These are phyloP conservation scores for Ballota nigra DNA, from an alignment of 257 asterid genomes.

Conservation along the genomic window DNA sequence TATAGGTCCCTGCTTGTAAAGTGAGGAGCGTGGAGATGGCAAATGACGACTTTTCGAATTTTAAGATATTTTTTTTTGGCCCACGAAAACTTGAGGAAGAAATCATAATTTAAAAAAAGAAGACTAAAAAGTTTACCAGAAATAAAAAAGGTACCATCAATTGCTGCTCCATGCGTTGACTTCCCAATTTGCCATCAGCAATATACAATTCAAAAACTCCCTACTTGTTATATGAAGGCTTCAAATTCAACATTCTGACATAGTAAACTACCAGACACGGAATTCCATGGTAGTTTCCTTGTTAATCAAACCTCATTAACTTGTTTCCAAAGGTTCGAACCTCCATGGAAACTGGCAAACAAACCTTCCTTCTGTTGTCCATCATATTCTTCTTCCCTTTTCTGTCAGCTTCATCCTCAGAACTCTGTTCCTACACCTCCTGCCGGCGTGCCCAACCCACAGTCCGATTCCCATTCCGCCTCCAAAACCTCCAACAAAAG, in stretches of 20 bases:
- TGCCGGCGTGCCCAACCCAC: conserved; percentile 34
- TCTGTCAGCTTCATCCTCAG: conserved; percentile 12
- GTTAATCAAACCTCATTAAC: conserved; percentile 4
- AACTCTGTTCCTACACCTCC: conserved; percentile 30
- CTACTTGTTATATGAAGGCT: background rate
- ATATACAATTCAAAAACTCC: background rate
- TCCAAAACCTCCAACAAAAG: conserved; percentile 30
- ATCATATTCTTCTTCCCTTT: conserved; percentile 11
- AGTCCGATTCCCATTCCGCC: conserved; percentile 60
- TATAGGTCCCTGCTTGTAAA: background rate
- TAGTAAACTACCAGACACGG: background rate
- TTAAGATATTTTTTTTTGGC: no score
- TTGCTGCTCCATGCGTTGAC: background rate
- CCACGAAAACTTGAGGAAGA: no score
- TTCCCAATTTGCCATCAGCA: background rate
- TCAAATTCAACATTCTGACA: conserved; percentile 7
- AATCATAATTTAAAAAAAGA: no score
- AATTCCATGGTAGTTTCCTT: background rate
- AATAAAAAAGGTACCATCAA: background rate
- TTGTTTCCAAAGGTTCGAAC: background rate
- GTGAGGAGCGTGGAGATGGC: background rate
- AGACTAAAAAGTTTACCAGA: background rate
- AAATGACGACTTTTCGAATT: background rate
- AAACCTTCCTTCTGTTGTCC: background rate
- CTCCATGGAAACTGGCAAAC: conserved; percentile 13